Percentiles rank a stretch among this genome's conserved stretches.
phyloP scores from a whole-genome alignment of 805 yeast species.

The Candida sanyiensis region DNA sequence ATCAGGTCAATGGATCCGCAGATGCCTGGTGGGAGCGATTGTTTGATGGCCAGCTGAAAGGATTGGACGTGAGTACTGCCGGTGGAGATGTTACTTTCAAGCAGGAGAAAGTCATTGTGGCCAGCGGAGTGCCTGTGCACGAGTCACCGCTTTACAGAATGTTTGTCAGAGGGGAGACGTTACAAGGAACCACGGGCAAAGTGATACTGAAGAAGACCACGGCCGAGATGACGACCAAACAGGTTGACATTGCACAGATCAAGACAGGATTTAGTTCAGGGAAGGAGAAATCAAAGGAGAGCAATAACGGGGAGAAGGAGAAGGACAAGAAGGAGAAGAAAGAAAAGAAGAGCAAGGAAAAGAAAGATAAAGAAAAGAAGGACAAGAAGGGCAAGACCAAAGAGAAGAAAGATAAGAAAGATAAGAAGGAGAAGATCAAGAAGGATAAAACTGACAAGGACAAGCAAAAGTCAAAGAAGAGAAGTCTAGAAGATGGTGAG shows the following conservation, averaged over 20 bases:
- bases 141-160: conserved; percentile 72
- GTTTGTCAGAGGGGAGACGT: conserved; percentile 85
- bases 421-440: conserved; percentile 18
- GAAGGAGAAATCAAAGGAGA: conserved; percentile 14
- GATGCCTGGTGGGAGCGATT: conserved; percentile 97
- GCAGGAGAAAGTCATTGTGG: conserved; percentile 45
- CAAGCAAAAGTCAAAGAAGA: conserved; percentile 16
- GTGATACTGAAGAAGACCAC: conserved; percentile 14
- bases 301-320: conserved; percentile 11
- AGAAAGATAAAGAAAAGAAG: conserved; percentile 9
- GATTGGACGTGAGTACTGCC: conserved; percentile 48
- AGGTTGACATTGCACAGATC: conserved; percentile 12
- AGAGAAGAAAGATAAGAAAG: conserved; percentile 24
- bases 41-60: conserved; percentile 88
- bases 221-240: not conserved
- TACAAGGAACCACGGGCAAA: conserved; percentile 66
- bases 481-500: conserved; percentile 3
- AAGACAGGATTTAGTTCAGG: conserved; percentile 14
- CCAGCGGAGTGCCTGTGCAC: conserved; percentile 41
- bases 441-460: conserved; percentile 29
- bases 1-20: conserved; percentile 46
- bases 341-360: conserved; percentile 16
- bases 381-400: conserved; percentile 22
- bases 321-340: conserved; percentile 17
- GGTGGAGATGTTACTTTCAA: conserved; percentile 41